These are phyloP conservation scores for Kandelia obovata DNA, from an alignment of 345 rosid species.

Conservation along the genomic window DNA sequence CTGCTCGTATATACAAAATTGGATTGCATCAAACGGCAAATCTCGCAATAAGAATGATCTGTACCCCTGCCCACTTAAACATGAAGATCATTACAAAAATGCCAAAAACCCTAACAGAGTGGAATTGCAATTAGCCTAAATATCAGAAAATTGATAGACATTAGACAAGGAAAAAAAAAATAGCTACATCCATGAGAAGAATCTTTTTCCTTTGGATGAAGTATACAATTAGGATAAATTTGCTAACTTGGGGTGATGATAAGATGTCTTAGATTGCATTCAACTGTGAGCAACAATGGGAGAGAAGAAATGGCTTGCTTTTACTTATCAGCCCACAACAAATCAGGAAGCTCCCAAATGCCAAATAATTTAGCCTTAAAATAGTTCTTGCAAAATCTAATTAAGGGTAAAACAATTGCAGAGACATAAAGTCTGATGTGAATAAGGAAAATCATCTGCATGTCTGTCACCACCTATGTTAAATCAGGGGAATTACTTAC, in stretches of 20 bases:
- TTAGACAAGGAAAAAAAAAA: too few relatives aligned
- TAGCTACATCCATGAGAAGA: too few relatives aligned
- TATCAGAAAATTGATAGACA: neutral
- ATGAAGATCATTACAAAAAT: neutral
- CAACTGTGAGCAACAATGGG: too few relatives aligned
- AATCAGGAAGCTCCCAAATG: too few relatives aligned
- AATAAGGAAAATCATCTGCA: neutral
- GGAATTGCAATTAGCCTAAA: neutral
- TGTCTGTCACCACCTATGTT: neutral
- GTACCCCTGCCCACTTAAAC: slow-evolving; percentile 59
- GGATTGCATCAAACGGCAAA: slow-evolving; percentile 94
- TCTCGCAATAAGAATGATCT: slow-evolving; percentile 83
- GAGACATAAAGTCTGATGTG: too few relatives aligned
- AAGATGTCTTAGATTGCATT: neutral
- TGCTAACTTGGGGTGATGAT: neutral
- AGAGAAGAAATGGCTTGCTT: too few relatives aligned
- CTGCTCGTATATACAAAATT: slow-evolving; percentile 96
- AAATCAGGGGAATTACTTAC: slow-evolving; percentile 34
- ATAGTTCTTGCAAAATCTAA: too few relatives aligned
- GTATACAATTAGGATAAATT: slow-evolving; percentile 1
- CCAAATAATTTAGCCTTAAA: too few relatives aligned
- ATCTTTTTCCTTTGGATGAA: neutral
- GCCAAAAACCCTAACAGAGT: neutral
- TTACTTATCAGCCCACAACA: too few relatives aligned
- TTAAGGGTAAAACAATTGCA: too few relatives aligned